Evolutionary conservation across 345 rosid genomes (phyloP).

Genomic region (Orychophragmus violaceus): DNA sequence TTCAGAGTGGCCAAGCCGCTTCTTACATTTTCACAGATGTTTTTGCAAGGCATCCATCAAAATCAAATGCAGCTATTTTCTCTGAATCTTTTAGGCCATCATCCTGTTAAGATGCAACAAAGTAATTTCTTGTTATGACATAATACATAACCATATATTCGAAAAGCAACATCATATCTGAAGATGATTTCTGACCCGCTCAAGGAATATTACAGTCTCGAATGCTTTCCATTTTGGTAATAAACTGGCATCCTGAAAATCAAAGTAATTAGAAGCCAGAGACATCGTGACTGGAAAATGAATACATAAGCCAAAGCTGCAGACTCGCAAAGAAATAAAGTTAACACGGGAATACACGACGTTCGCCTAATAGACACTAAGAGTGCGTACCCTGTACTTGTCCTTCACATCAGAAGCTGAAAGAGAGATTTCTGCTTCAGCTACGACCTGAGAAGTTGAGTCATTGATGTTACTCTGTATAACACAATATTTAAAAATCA

Average conservation of each 20-base stretch:
- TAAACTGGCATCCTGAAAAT: constrained; percentile 56
- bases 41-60: constrained; percentile 91
- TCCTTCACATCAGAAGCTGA: constrained; percentile 59
- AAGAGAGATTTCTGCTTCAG: constrained; percentile 35
- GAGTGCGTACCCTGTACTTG: constrained; percentile 54
- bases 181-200: constrained; percentile 47
- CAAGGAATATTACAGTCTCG: constrained; percentile 74
- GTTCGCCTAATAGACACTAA: not conserved
- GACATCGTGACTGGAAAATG: not conserved
- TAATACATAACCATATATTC: not conserved
- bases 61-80: constrained; percentile 94
- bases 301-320: constrained; percentile 9
- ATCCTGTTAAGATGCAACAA: constrained; percentile 40
- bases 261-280: not conserved
- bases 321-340: not conserved
- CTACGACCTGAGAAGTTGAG: constrained; percentile 32
- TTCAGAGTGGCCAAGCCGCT: not conserved
- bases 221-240: constrained; percentile 88
- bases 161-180: not conserved
- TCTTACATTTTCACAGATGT: constrained; percentile 74
- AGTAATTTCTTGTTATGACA: not conserved
- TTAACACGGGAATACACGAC: not conserved
- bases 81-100: constrained; percentile 70
- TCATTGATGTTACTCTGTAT: constrained; percentile 19
- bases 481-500: not conserved